phyloP scores from a whole-genome alignment of 2,329 filamentous ascomycete genomes.

The Bipolaris victoriae region DNA sequence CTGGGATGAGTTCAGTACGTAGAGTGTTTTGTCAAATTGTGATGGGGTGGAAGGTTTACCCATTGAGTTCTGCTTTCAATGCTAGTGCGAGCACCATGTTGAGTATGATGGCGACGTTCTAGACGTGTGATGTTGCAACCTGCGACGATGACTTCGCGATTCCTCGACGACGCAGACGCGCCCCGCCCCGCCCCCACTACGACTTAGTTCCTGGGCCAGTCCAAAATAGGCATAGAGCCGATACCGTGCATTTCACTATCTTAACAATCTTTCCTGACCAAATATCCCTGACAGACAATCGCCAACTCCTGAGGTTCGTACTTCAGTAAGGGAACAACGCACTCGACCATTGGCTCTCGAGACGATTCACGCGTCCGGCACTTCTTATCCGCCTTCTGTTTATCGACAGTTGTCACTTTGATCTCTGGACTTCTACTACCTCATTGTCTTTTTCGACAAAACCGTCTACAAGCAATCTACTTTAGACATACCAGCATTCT shows the following conservation, averaged over 20 bases:
- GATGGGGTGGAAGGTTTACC: conserved; percentile 22
- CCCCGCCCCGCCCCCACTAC: conserved; percentile 24
- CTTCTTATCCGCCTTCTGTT: neutral
- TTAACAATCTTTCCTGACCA: conserved; percentile 7
- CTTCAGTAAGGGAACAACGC: neutral
- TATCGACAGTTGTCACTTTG: neutral
- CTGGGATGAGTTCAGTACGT: conserved; percentile 55
- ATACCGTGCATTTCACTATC: conserved; percentile 8
- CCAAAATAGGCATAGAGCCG: neutral
- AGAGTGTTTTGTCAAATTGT: neutral
- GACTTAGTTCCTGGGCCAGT: conserved; percentile 7
- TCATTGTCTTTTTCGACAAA: neutral
- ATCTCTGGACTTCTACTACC: neutral
- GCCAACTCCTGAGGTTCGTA: neutral
- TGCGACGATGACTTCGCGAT: conserved; percentile 3
- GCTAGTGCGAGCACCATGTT: conserved; percentile 49
- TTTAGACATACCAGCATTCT: neutral
- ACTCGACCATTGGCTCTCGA: neutral
- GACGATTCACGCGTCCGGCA: neutral
- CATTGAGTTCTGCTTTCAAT: conserved; percentile 48
- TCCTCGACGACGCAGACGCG: conserved; percentile 1
- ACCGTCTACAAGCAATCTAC: neutral
- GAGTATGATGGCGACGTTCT: conserved; percentile 1
- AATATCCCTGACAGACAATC: neutral
- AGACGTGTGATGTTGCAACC: conserved; percentile 6